Percentiles rank a stretch among this genome's conserved stretches.
These are phyloP conservation scores for Geoglossum cookeanum DNA, from an alignment of 2,329 filamentous ascomycete species.

Conservation along the genomic window DNA sequence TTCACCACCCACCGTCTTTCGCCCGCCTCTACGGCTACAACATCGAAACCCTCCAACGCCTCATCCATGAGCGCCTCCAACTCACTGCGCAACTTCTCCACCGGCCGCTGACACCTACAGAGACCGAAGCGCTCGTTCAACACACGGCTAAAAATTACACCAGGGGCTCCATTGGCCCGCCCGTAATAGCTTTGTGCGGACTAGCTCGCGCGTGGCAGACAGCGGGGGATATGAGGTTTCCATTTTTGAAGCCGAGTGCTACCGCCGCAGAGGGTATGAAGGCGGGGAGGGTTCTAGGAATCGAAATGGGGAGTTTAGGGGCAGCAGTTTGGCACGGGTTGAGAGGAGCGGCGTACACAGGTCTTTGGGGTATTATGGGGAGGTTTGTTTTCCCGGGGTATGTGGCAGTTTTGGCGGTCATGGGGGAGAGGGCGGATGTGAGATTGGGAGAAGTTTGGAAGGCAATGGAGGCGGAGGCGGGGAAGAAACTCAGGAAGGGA, in stretches of 20 bases:
- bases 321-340: not conserved
- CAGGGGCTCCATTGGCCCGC: not conserved
- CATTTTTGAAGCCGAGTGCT: not conserved
- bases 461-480: not conserved
- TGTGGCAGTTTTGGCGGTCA: not conserved
- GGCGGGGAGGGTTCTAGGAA: not conserved
- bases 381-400: not conserved
- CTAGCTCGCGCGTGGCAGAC: not conserved
- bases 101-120: not conserved
- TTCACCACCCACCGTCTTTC: not conserved
- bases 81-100: not conserved
- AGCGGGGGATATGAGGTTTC: not conserved
- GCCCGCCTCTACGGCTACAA: not conserved
- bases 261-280: not conserved
- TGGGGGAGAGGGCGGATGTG: not conserved
- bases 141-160: not conserved
- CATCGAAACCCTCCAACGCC: not conserved
- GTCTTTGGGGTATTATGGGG: not conserved
- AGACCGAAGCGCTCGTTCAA: not conserved
- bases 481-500: not conserved
- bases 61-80: not conserved
- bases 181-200: not conserved
- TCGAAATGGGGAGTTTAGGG: not conserved
- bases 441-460: not conserved
- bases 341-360: not conserved